Evolutionary conservation across 1,139 yeast genomes (phyloP), one percentile per base, ranked within the genome.

Genomic region (Hemisphaericaspora lyxosophila): DNA sequence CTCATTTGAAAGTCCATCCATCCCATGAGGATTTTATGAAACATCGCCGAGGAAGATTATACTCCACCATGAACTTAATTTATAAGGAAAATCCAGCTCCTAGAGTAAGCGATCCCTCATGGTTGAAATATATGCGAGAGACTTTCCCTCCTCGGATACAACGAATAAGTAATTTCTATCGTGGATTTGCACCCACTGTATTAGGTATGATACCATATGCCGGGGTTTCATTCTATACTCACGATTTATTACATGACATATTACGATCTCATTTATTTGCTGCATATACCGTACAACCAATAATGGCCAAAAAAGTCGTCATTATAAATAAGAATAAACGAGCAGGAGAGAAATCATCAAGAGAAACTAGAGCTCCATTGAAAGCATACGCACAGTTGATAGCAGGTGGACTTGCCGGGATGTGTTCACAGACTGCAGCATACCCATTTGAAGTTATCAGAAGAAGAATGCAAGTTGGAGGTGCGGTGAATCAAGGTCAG

Each of bases 121-220:
- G 68, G 78, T 48, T 72, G 40, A 53, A 57, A 45, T 49, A 51
- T 50, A 48, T 57, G 59, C 53, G 77, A 49, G 49, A 48, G 38
- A 50, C 57, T 35, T 53, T 61, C 39, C 67, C 80, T 4, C 52
- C 60, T 22, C 48, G 60, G 14, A 39, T 75, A 2, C 64, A 71
- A 28, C 60, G 74, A 6, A 44, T 78, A 11, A 67, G 85, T 22
- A 89, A 90, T 64, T 92, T 89, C 58, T 92, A 92, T 62, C 73
- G 97, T 43, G 99, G 99, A 2, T 92, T 90, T 63, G 79, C 86
- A 6, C 97, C 98, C 15, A 92, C 99, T 0, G 82, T 92, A 27
- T 57, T 89, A 29, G 99, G 99, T 12, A 90, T 92, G 96, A 73
- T 92, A 14, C 98, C 98, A 1, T 92, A 92, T 57, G 98, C 99